These are phyloP conservation scores for Grosmannia clavigera DNA, from an alignment of 2,329 filamentous ascomycete genomes.

Conservation along the genomic window DNA sequence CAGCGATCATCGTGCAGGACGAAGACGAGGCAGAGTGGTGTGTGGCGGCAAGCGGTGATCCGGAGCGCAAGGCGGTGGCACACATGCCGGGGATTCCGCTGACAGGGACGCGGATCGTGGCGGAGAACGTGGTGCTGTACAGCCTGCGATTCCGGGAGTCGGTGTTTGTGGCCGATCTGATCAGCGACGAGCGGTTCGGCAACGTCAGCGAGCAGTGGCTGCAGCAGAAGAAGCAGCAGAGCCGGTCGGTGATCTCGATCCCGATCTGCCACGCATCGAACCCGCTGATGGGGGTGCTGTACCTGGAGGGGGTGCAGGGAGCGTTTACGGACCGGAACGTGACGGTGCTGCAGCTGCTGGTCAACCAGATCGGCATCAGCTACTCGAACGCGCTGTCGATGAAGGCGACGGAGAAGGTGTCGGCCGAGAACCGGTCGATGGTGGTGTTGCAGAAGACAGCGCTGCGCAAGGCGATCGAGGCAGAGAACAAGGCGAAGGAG, in stretches of 20 bases:
- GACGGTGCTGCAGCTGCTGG: constrained; percentile 54
- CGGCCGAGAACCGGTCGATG: constrained; percentile 67
- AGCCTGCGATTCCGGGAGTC: constrained; percentile 64
- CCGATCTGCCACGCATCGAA: constrained; percentile 64
- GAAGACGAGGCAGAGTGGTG: constrained; percentile 52
- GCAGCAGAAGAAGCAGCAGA: constrained; percentile 45
- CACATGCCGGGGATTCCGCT: constrained; percentile 55
- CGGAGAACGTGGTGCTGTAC: constrained; percentile 65
- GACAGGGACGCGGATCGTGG: constrained; percentile 54
- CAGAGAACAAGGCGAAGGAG: constrained; percentile 63
- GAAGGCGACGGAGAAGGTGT: constrained; percentile 64
- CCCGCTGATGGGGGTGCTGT: constrained; percentile 59
- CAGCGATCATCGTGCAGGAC: constrained; percentile 63
- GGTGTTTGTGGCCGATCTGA: constrained; percentile 61
- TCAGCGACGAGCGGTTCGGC: constrained; percentile 65
- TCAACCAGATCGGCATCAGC: constrained; percentile 66
- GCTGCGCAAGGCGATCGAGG: constrained; percentile 56
- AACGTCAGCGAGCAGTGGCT: constrained; percentile 62
- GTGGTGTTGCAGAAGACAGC: constrained; percentile 64
- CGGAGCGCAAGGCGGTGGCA: constrained; percentile 53
- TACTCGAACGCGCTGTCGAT: constrained; percentile 56
- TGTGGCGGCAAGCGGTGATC: constrained; percentile 61
- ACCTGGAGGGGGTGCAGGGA: constrained; percentile 61
- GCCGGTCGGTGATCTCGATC: constrained; percentile 67
- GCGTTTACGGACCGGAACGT: constrained; percentile 66